Conservation (phyloP, 2,329 filamentous ascomycete species). For the Calonectria pauciramosa region DNA sequence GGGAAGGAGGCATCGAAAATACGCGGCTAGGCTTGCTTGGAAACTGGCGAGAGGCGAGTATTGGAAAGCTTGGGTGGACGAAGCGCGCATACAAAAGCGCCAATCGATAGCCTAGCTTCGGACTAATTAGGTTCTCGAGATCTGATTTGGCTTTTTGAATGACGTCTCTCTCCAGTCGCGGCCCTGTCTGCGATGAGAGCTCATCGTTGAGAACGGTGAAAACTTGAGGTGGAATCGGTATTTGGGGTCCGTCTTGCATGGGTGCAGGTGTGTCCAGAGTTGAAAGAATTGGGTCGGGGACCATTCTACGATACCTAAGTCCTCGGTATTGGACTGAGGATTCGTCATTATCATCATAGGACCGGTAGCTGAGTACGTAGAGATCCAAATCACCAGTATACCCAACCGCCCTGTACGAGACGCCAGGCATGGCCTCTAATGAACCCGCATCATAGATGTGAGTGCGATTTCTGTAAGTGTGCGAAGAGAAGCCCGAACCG, state of each 20-base stretch:
- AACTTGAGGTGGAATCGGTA: background rate
- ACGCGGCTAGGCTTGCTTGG: background rate
- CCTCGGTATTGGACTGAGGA: slow-evolving; percentile 3
- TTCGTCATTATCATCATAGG: slow-evolving; percentile 2
- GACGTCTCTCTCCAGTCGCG: background rate
- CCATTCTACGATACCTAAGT: slow-evolving; percentile 1
- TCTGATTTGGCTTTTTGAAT: background rate
- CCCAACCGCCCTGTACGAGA: background rate
- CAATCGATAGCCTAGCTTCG: background rate
- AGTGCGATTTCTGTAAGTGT: background rate
- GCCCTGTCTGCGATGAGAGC: background rate
- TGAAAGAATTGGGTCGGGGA: background rate
- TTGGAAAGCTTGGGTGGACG: background rate
- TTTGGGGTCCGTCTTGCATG: background rate
- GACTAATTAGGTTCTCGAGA: background rate
- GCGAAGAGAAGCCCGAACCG: background rate
- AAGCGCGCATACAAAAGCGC: background rate
- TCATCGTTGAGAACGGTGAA: background rate
- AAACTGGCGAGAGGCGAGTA: background rate
- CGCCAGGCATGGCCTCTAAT: background rate
- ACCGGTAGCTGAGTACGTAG: background rate
- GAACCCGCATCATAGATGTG: background rate
- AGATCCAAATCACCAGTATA: slow-evolving; percentile 1
- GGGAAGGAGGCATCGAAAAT: background rate
- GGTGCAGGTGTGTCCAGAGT: background rate